These are phyloP conservation scores for Magnolia officinalis DNA, from an alignment of 164 flowering plant species.

Conservation along the genomic window DNA sequence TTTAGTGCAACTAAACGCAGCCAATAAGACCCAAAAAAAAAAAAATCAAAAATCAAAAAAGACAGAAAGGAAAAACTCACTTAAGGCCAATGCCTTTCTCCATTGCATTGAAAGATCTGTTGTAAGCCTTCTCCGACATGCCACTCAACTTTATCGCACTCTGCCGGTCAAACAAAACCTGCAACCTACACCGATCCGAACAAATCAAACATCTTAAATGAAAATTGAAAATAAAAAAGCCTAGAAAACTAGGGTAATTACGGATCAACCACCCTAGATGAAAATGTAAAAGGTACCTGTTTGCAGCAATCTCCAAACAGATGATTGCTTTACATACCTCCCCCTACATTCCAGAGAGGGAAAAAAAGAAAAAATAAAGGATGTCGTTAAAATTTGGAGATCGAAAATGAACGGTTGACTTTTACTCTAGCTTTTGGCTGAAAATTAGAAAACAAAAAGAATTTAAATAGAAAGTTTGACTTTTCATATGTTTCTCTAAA, in stretches of 20 bases:
- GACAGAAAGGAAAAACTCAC: conserved; percentile 33
- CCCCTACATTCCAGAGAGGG: conserved; percentile 44
- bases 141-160: conserved; percentile 74
- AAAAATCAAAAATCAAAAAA: neutral
- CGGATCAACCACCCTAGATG: neutral
- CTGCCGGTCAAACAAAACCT: conserved; percentile 63
- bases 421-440: neutral
- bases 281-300: conserved; percentile 41
- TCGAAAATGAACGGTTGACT: neutral
- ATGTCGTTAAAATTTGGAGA: neutral
- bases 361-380: neutral
- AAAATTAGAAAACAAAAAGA: neutral
- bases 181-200: conserved; percentile 33
- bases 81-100: conserved; percentile 84
- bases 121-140: conserved; percentile 92
- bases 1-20: too few relatives aligned
- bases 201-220: neutral
- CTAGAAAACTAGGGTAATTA: neutral
- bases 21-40: too few relatives aligned
- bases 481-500: neutral
- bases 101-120: conserved; percentile 68
- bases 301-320: conserved; percentile 88
- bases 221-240: neutral
- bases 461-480: too few relatives aligned
- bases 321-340: conserved; percentile 86